phyloP scores from a whole-genome alignment of 441 rosid species.

The Mallotus repandus region DNA sequence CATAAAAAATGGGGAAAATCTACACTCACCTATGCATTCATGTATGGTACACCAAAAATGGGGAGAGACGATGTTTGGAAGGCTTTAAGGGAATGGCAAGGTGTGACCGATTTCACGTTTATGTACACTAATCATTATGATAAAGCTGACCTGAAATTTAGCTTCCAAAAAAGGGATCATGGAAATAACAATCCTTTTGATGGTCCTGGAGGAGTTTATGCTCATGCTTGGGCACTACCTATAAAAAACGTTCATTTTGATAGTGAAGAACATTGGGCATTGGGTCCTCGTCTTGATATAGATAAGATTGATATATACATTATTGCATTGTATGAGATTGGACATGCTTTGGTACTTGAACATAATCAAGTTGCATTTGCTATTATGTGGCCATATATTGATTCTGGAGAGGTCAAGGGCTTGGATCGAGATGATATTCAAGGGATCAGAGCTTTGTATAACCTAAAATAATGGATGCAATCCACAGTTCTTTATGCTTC shows the following conservation, averaged over 20 bases:
- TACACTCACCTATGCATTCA: neutral
- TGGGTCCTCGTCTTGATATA: neutral
- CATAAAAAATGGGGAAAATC: constrained; percentile 4
- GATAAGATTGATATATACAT: neutral
- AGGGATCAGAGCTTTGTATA: constrained; percentile 4
- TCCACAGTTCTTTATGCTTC: too few species aligned
- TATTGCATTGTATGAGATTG: constrained; percentile 2
- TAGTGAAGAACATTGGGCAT: neutral
- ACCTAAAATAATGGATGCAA: too few species aligned
- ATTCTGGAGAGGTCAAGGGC: neutral
- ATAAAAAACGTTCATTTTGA: neutral
- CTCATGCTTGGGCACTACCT: neutral
- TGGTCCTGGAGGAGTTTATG: constrained; percentile 12
- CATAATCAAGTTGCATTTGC: neutral
- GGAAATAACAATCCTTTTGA: constrained; percentile 6
- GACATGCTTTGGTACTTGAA: constrained; percentile 9
- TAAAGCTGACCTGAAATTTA: constrained; percentile 1
- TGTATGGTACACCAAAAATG: neutral
- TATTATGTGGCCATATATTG: constrained; percentile 11
- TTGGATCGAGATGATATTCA: neutral
- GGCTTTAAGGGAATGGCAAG: neutral
- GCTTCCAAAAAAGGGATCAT: neutral
- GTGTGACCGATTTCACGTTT: neutral
- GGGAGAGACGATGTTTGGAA: neutral
- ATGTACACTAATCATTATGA: neutral